Percentiles rank a stretch among this genome's conserved stretches.
Evolutionary conservation across 495 filamentous ascomycete species (phyloP).

Genomic region (Penicillium diatomitis): DNA sequence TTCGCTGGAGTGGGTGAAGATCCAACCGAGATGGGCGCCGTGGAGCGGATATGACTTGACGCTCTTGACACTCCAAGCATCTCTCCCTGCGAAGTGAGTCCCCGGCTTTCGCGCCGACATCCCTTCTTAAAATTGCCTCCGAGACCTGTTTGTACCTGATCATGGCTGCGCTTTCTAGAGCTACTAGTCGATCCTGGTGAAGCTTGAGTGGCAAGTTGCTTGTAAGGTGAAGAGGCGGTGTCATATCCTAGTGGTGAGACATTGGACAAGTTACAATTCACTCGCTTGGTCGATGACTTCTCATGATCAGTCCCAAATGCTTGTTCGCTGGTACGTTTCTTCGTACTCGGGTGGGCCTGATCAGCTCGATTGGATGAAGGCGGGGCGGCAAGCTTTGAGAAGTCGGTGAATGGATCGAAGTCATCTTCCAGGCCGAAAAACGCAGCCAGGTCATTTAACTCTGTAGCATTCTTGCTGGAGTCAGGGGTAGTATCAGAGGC

Average conservation of each 20-base stretch:
- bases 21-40: no score
- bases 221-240: neutral
- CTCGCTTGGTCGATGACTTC: neutral
- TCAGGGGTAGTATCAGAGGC: no score
- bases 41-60: no score
- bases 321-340: neutral
- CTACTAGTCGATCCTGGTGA: neutral
- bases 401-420: constrained; percentile 1
- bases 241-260: neutral
- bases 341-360: neutral
- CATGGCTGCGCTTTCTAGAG: no score
- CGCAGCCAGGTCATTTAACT: no score
- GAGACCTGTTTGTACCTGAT: no score
- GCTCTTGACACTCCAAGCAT: no score
- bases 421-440: neutral
- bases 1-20: no score
- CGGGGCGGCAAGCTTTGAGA: neutral
- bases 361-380: neutral
- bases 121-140: no score
- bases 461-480: no score
- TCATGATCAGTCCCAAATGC: neutral
- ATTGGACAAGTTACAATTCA: neutral
- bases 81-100: no score
- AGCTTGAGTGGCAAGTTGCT: neutral
- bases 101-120: no score